Evolutionary conservation across 1,284 basidiomycete species (phyloP).

Genomic region (Ceratobasidium sp.): DNA sequence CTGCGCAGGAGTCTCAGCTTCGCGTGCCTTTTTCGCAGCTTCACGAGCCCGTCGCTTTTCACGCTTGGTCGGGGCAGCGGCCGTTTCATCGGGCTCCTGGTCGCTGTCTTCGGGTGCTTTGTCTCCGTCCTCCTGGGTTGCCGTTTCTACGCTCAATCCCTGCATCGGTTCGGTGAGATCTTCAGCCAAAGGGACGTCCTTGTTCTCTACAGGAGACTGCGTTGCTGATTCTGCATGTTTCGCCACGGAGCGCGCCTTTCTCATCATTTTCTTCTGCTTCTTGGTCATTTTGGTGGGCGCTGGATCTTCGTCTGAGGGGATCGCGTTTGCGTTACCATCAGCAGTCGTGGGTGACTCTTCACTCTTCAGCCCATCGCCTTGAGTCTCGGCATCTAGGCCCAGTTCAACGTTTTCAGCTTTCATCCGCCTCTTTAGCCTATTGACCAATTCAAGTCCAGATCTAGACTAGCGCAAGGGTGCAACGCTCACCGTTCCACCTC

Average conservation of each 20-base stretch:
- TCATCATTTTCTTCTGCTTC: constrained; percentile 50
- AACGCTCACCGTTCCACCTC: constrained; percentile 74
- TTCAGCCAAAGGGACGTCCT: constrained; percentile 23
- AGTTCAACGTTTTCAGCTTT: constrained; percentile 79
- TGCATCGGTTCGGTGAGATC: constrained; percentile 35
- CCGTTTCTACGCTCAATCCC: constrained; percentile 25
- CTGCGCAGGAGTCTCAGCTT: constrained; percentile 53
- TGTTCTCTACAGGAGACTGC: background rate
- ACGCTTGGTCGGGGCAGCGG: constrained; percentile 64
- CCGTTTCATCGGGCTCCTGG: constrained; percentile 40
- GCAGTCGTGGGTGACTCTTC: constrained; percentile 49
- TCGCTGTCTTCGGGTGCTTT: constrained; percentile 43
- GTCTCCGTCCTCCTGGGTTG: constrained; percentile 42
- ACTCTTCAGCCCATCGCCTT: constrained; percentile 50
- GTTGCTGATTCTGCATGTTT: constrained; percentile 29
- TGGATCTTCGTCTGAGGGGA: constrained; percentile 18
- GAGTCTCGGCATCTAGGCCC: constrained; percentile 56
- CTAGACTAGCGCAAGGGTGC: background rate
- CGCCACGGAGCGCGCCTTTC: constrained; percentile 44
- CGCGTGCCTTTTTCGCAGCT: constrained; percentile 76
- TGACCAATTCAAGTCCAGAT: constrained; percentile 31
- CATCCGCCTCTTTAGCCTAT: constrained; percentile 77
- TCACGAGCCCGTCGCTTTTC: constrained; percentile 85
- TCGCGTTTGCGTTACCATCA: constrained; percentile 51
- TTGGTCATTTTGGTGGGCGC: constrained; percentile 50